phyloP scores from a whole-genome alignment of 305 asterid genomes.

The Andrographis paniculata region DNA sequence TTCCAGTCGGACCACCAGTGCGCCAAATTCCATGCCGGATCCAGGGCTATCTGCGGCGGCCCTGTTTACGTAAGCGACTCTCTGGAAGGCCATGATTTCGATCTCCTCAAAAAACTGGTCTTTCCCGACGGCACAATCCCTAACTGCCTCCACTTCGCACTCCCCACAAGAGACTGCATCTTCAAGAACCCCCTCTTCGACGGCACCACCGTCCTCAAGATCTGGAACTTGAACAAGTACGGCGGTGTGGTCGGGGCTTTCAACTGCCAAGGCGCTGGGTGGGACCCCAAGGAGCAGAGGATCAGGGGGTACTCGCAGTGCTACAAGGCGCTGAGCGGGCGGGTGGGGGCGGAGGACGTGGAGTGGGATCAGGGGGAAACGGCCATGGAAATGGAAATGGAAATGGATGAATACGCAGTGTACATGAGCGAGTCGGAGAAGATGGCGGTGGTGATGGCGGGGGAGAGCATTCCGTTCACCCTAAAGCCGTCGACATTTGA shows the following conservation, averaged over 20 bases:
- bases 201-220: constrained; percentile 57
- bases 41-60: constrained; percentile 80
- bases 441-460: constrained; percentile 22
- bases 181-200: constrained; percentile 81
- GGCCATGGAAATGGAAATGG: constrained; percentile 34
- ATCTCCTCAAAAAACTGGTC: constrained; percentile 47
- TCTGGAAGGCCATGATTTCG: constrained; percentile 64
- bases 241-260: constrained; percentile 82
- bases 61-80: constrained; percentile 82
- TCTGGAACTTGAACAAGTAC: constrained; percentile 80
- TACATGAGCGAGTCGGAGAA: constrained; percentile 41
- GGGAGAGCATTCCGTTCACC: constrained; percentile 34
- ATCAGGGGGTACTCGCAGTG: constrained; percentile 58
- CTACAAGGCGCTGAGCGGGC: constrained; percentile 46
- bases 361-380: constrained; percentile 60
- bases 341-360: constrained; percentile 38
- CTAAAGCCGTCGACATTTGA: constrained; percentile 52
- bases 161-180: constrained; percentile 80
- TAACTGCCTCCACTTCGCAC: constrained; percentile 63
- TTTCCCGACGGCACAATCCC: constrained; percentile 67
- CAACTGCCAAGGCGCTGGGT: constrained; percentile 90
- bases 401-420: constrained; percentile 56
- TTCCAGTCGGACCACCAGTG: constrained; percentile 69
- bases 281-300: constrained; percentile 69
- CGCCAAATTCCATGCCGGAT: constrained; percentile 75